Base-by-base conservation (phyloP, 306 rosid genomes). In the Sesbania bispinosa region DNA sequence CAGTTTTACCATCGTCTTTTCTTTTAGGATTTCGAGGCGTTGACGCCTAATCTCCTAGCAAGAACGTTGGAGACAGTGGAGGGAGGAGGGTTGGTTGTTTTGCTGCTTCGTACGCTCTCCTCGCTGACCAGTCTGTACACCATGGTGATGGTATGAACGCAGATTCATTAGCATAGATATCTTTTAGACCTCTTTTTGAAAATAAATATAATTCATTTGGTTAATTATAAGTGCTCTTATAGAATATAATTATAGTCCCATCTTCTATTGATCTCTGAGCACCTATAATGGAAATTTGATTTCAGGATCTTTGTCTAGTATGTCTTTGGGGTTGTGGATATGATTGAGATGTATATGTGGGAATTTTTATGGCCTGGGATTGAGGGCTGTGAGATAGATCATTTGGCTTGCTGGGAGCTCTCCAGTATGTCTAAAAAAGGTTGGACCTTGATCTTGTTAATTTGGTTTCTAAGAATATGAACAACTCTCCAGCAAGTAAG, bases 51-150 rank as follows among this genome's bases (percentile, higher is more conserved):
- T 85, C 87, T 91, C 35, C 85, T 94, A 2, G 99, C 97, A 64
- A 89, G 99, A 79, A 87, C 99, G 0, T 88, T 94, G 69, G 99
- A 94, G 83, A 94, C 99, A 0, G 99, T 91, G 71, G 96, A 94
- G 84, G 99, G 99, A 73, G 99, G 99, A 41, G 99, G 99, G 48
- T n/a, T 94, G 78, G 50, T 94, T 59, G 42, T 94, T 74, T 83
- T 94, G 84, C 79, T 94, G 48, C 82, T 94, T 63, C 95, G 85
- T 59, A 83, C 99, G 58, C 74, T 94, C 16, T 59, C 95, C 66
- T 94, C 99, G 3, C 81, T 94, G 75, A 91, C 99, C 75, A 94
- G 91, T 79, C 84, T 94, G 62, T 94, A 73, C 86, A 91, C 99
- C 71, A 94, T 94, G 99, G 95, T 91, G 63, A 94, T 94, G 99